A percentile compares a stretch with the other conserved stretches of the same genome.
Conservation (phyloP, 2,329 filamentous ascomycete species). For the Penicillium sclerotigenum region DNA sequence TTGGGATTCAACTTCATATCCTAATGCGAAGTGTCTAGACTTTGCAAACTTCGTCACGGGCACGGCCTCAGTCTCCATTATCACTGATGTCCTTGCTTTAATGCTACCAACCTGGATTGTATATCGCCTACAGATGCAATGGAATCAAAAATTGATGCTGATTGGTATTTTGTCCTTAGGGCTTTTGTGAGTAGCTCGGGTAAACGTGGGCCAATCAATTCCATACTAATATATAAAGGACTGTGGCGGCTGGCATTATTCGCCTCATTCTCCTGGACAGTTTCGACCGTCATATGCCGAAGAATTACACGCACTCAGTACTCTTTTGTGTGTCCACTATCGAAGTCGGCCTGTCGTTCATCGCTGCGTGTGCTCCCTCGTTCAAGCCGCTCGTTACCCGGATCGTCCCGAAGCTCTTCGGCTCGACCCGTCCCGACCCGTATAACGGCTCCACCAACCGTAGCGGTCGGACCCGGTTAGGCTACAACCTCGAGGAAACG, state of each 20-base stretch:
- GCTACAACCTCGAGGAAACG: conserved; percentile 4
- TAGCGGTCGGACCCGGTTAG: not conserved
- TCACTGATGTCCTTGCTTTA: conserved; percentile 4
- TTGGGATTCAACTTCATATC: conserved; percentile 2
- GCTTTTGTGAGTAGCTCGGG: conserved; percentile 1
- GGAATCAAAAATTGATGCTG: conserved; percentile 8
- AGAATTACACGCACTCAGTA: conserved; percentile 2
- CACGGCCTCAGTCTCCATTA: conserved; percentile 6
- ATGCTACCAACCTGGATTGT: conserved; percentile 9
- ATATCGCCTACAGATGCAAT: conserved; percentile 7
- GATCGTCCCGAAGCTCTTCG: conserved; percentile 1
- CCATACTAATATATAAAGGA: conserved; percentile 3
- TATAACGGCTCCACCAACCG: not conserved
- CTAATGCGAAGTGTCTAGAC: conserved; percentile 3
- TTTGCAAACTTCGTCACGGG: conserved; percentile 10
- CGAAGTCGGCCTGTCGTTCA: conserved; percentile 7
- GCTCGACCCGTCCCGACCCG: not conserved
- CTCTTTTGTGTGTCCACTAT: conserved; percentile 10
- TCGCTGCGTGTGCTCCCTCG: conserved; percentile 7
- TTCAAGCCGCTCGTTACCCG: conserved; percentile 7
- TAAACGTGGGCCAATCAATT: too few relatives aligned
- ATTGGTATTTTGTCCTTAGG: conserved; percentile 11
- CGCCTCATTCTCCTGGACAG: conserved; percentile 8
- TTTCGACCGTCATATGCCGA: conserved; percentile 4
- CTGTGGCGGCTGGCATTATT: conserved; percentile 4